Base-by-base conservation (phyloP, 2,329 filamentous ascomycete species). In the Penicillium sp. region DNA sequence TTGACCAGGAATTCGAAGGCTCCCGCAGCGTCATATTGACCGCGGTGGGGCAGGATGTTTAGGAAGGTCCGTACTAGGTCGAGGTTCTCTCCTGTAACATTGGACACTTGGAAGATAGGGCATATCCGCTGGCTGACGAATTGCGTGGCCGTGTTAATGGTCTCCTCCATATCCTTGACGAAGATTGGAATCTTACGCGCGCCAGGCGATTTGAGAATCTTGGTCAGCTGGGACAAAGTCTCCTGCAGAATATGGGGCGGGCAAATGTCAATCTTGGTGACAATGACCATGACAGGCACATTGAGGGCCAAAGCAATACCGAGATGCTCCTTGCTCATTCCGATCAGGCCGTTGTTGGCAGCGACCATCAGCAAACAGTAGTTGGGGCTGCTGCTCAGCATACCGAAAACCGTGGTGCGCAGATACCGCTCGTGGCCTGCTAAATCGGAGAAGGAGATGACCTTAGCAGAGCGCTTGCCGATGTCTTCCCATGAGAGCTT, bases 281-380 rank as follows among this genome's bases (percentile, higher is more conserved):
- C 87, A 63, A 97, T 88, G 4, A 97, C 93, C 91, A 99, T 96
- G 66, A 99, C 91, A 0, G 94, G 94, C 12, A 99, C 93, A 70
- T 97, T 97, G 51, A 99, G 81, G 0, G 94, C 93, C 33, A 97
- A 80, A 0, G 94, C 93, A 63, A 99, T 96, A 17, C 94, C 94
- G 4, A 99, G 80, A 75, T 99, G 94, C 79, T 99, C 94, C 81
- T 96, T 96, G 76, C 91, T 96, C 94, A 97, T 99, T 21, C 94
- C 94, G 47, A 97, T 90, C 45, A 99, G 81, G 4, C 94, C 94
- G 71, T 99, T 97, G 69, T 99, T 99, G 19, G 94, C 94, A 13
- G 94, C 94, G 0, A 99, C 94, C 94, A 99, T 99, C 48, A 99
- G 85, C 29, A 99, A 78, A 73, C 94, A 97, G 79, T 97, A 99